Conservation (phyloP, 345 rosid species). For the Citropsis articulata region DNA sequence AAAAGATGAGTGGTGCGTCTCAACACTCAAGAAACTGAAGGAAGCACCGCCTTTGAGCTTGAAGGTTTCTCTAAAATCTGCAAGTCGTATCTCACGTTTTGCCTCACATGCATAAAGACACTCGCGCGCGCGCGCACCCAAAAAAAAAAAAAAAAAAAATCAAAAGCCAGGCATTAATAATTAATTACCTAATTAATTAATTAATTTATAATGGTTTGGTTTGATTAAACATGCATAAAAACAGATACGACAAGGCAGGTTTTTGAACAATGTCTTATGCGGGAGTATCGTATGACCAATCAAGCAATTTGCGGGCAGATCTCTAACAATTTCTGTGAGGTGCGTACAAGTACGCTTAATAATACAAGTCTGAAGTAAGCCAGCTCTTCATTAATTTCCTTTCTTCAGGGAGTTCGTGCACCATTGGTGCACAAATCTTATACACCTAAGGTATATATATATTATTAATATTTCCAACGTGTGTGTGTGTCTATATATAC, state of each 20-base stretch:
- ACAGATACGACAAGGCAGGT: conserved; percentile 6
- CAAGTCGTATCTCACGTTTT: neutral
- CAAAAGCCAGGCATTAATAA: neutral
- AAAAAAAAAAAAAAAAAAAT: too few species aligned
- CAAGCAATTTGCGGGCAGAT: neutral
- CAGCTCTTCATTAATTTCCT: too few species aligned
- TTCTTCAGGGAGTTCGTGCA: neutral
- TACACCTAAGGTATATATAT: neutral
- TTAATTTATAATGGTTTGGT: too few species aligned
- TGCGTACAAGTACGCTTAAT: neutral
- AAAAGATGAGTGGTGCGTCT: conserved; percentile 17
- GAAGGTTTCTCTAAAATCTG: conserved; percentile 21
- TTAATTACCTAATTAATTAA: neutral
- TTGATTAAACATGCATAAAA: neutral
- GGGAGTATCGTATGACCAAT: neutral
- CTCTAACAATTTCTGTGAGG: neutral
- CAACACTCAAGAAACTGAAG: conserved; percentile 8
- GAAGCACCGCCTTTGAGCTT: conserved; percentile 25
- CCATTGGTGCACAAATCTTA: neutral
- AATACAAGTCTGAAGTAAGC: neutral
- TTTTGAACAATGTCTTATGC: conserved; percentile 1
- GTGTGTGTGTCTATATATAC: too few species aligned
- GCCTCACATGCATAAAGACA: neutral
- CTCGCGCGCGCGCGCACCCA: too few species aligned
- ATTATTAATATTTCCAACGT: too few species aligned